phyloP scores from a whole-genome alignment of 805 yeast species.

The Wickerhamiella allomyrinae region DNA sequence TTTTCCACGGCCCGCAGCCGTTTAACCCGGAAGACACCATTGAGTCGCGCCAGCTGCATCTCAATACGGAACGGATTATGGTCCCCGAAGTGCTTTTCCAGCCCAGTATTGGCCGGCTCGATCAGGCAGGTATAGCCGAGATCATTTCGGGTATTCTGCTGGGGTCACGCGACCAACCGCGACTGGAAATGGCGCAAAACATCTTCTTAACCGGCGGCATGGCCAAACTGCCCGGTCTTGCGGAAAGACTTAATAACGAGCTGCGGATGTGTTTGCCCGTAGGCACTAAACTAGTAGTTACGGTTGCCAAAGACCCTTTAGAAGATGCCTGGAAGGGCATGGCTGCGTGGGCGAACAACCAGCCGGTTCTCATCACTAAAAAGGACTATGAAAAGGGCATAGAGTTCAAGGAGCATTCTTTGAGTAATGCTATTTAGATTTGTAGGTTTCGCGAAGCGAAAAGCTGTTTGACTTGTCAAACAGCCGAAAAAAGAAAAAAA shows the following conservation, averaged over 20 bases:
- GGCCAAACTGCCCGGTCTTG: constrained; percentile 49
- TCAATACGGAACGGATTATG: constrained; percentile 80
- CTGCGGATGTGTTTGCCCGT: constrained; percentile 58
- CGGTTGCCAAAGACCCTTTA: constrained; percentile 51
- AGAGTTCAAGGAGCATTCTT: constrained; percentile 73
- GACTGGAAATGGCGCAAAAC: constrained; percentile 35
- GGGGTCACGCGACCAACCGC: constrained; percentile 31
- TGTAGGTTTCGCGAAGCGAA: neutral
- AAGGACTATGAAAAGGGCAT: constrained; percentile 79
- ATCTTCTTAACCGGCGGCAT: constrained; percentile 82
- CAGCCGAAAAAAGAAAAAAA: too few relatives aligned
- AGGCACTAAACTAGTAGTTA: constrained; percentile 44
- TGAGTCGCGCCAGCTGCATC: constrained; percentile 78
- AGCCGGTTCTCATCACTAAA: constrained; percentile 40
- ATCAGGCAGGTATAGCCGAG: constrained; percentile 89
- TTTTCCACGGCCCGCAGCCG: constrained; percentile 79
- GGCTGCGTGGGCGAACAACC: constrained; percentile 55
- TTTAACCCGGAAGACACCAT: constrained; percentile 70
- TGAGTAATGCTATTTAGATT: constrained; percentile 40
- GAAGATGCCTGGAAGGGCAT: constrained; percentile 91
- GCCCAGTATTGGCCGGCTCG: constrained; percentile 87
- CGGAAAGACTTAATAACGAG: constrained; percentile 53
- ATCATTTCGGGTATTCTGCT: constrained; percentile 50
- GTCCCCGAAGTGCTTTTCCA: constrained; percentile 88
- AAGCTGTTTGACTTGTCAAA: neutral